Percentiles rank a stretch among this genome's conserved stretches.
Evolutionary conservation across 177 flowering plant species (phyloP).

Genomic region (Telopea speciosissima): DNA sequence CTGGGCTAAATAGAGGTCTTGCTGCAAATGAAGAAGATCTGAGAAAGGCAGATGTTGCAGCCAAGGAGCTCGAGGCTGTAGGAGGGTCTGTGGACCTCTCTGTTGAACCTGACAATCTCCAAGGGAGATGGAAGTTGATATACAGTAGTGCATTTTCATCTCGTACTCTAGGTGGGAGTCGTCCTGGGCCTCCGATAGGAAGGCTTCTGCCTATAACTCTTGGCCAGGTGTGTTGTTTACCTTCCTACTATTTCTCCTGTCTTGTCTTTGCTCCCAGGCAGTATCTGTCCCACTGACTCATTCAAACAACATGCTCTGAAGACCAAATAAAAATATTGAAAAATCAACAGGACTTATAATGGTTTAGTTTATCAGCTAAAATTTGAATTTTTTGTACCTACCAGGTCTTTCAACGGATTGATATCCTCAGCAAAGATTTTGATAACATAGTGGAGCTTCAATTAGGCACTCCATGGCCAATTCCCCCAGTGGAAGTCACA

Average conservation of each 20-base stretch:
- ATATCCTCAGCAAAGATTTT: conserved; percentile 80
- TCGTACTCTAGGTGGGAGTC: conserved; percentile 38
- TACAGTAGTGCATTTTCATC: conserved; percentile 96
- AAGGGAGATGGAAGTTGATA: conserved; percentile 22
- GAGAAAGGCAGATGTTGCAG: conserved; percentile 64
- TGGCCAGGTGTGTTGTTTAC: conserved; percentile 59
- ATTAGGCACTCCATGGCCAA: conserved; percentile 92
- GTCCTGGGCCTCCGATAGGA: conserved; percentile 73
- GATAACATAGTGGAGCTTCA: conserved; percentile 91
- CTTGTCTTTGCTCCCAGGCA: background rate
- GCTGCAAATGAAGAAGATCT: conserved; percentile 75
- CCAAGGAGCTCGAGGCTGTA: conserved; percentile 69
- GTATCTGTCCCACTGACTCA: background rate
- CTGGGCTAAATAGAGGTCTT: conserved; percentile 91
- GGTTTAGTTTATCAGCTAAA: background rate
- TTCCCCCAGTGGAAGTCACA: conserved; percentile 72
- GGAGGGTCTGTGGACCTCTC: conserved; percentile 79
- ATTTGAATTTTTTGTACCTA: background rate
- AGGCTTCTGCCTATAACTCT: conserved; percentile 89
- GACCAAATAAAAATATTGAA: background rate
- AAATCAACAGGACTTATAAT: background rate
- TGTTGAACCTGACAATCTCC: conserved; percentile 63
- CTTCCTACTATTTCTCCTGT: background rate
- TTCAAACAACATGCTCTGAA: background rate
- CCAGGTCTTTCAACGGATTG: conserved; percentile 94